A percentile compares a stretch with the other conserved stretches of the same genome.
Conservation (phyloP, 176 grass and related monocot genomes). For the Oryza nivara region DNA sequence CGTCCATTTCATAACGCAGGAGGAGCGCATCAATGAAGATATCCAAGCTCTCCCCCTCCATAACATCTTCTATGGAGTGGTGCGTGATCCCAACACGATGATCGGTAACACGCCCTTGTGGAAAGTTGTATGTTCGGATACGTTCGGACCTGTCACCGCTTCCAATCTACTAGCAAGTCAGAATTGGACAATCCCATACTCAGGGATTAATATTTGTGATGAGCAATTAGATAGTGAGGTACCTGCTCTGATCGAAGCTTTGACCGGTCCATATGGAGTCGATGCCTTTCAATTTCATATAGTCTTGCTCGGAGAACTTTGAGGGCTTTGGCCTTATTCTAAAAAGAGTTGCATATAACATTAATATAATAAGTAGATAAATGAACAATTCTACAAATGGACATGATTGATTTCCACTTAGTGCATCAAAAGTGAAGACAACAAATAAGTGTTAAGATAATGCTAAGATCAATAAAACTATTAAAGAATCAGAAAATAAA, state of each 20-base stretch:
- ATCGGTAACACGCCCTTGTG: conserved; percentile 89
- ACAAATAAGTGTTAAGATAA: background rate
- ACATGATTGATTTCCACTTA: background rate
- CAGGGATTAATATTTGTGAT: background rate
- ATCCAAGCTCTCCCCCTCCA: conserved; percentile 80
- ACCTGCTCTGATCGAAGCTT: conserved; percentile 89
- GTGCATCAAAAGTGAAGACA: background rate
- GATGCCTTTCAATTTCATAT: conserved; percentile 83
- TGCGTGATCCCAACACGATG: conserved; percentile 79
- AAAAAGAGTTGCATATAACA: background rate
- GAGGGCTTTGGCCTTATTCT: conserved; percentile 98
- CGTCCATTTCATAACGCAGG: conserved; percentile 81
- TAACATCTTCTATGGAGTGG: conserved; percentile 79
- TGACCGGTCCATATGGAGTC: conserved; percentile 75
- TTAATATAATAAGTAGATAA: background rate
- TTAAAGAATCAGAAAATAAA: background rate
- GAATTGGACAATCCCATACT: background rate
- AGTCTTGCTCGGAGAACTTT: conserved; percentile 83
- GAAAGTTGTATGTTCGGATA: conserved; percentile 94
- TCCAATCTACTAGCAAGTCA: conserved; percentile 55
- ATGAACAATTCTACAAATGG: background rate
- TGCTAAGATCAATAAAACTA: conserved; percentile 19
- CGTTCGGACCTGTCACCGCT: conserved; percentile 90
- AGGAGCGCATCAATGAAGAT: conserved; percentile 73
- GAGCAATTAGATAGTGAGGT: background rate